Percentiles rank a stretch among this genome's conserved stretches.
Evolutionary conservation across 768 basidiomycete genomes (phyloP).

Genomic region (Kondoa malvinella): DNA sequence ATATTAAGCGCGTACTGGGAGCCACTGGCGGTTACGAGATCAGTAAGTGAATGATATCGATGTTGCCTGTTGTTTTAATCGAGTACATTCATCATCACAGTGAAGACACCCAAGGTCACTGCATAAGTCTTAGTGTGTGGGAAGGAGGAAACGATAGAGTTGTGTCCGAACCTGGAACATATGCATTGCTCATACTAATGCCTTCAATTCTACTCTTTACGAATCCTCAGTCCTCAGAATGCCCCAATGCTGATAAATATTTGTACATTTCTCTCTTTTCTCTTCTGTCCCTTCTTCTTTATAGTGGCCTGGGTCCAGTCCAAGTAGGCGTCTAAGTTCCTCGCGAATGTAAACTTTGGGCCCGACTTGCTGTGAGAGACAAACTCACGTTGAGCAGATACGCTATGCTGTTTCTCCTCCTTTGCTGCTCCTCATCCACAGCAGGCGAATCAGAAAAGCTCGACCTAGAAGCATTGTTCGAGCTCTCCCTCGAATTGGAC

Average conservation of each 20-base stretch:
- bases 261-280: too few relatives aligned
- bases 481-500: not conserved
- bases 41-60: too few relatives aligned
- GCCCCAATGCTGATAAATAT: too few relatives aligned
- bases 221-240: too few relatives aligned
- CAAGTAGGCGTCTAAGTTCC: too few relatives aligned
- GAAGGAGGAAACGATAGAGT: not conserved
- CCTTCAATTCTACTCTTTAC: too few relatives aligned
- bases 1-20: slow-evolving; percentile 33
- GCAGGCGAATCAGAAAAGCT: not conserved
- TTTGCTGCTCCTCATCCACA: not conserved
- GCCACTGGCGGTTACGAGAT: slow-evolving; percentile 28
- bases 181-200: too few relatives aligned
- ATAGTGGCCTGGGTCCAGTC: too few relatives aligned
- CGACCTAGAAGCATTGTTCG: not conserved
- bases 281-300: too few relatives aligned
- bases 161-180: too few relatives aligned
- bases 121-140: not conserved
- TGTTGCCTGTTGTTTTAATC: not conserved
- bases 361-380: too few relatives aligned
- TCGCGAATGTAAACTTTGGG: too few relatives aligned
- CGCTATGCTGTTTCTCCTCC: not conserved
- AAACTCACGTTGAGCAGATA: not conserved
- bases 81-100: not conserved
- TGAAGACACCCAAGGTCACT: not conserved